A percentile compares a stretch with the other conserved stretches of the same genome.
Conservation (phyloP, 139 green algal species). For the Ettlia oleoabundans region DNA sequence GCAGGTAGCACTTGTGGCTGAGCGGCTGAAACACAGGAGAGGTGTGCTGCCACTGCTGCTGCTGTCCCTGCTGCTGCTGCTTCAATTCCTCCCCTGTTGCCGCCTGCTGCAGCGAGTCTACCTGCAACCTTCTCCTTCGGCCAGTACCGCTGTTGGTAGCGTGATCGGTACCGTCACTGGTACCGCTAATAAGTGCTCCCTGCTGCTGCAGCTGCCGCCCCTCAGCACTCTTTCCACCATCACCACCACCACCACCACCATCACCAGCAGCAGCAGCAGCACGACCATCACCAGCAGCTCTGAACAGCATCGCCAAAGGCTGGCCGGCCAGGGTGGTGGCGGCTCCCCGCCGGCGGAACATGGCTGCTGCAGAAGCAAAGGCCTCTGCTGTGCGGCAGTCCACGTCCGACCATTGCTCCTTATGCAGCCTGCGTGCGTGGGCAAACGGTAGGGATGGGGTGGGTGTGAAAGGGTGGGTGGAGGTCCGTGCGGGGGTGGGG, state of each 20-base stretch:
- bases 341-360: conserved; percentile 12
- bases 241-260: background rate
- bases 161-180: too few relatives aligned
- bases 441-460: too few relatives aligned
- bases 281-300: background rate
- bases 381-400: background rate
- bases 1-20: background rate
- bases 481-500: too few relatives aligned
- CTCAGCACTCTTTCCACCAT: background rate
- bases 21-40: background rate
- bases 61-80: background rate
- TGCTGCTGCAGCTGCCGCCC: background rate
- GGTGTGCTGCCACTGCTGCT: background rate
- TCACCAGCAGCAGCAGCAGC: background rate
- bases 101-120: background rate
- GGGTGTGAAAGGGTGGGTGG: too few relatives aligned
- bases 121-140: too few relatives aligned
- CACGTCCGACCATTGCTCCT: background rate
- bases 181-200: too few relatives aligned
- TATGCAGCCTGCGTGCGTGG: conserved; percentile 15
- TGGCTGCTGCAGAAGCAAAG: background rate
- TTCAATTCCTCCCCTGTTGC: background rate
- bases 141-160: background rate
- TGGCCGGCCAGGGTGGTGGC: background rate
- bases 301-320: background rate